A percentile compares a stretch with the other conserved stretches of the same genome.
Conservation (phyloP, 2,329 filamentous ascomycete genomes). For the Blumeriella jaapii region DNA sequence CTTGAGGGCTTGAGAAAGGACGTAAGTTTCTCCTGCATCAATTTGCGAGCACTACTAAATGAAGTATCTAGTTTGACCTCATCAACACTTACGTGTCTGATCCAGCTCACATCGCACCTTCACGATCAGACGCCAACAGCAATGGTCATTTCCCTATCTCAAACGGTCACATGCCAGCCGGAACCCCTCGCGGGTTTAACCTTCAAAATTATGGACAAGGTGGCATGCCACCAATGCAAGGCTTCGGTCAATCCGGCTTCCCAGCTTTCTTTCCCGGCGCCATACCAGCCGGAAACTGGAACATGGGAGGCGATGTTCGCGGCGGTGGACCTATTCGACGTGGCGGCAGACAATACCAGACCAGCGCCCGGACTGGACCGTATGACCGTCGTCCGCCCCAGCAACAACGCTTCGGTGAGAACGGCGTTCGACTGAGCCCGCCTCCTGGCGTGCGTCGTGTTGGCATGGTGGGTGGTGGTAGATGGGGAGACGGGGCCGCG, state of each 20-base stretch:
- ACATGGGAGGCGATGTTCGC: slow-evolving; percentile 38
- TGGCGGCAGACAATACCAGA: slow-evolving; percentile 50
- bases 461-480: slow-evolving; percentile 36
- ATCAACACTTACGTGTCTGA: slow-evolving; percentile 94
- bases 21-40: slow-evolving; percentile 46
- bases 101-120: slow-evolving; percentile 87
- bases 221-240: slow-evolving; percentile 44
- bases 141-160: slow-evolving; percentile 88
- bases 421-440: slow-evolving; percentile 34
- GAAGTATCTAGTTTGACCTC: slow-evolving; percentile 58
- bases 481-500: slow-evolving; percentile 63
- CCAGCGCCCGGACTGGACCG: slow-evolving; percentile 52
- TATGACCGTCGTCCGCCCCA: slow-evolving; percentile 57
- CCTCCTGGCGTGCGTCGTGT: slow-evolving; percentile 41
- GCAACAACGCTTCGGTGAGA: slow-evolving; percentile 35
- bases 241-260: slow-evolving; percentile 42
- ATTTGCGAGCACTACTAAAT: slow-evolving; percentile 26
- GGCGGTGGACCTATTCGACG: slow-evolving; percentile 57
- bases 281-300: slow-evolving; percentile 36
- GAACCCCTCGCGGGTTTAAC: slow-evolving; percentile 87
- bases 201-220: slow-evolving; percentile 59
- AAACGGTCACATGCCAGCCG: slow-evolving; percentile 63
- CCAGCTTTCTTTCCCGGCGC: slow-evolving; percentile 43
- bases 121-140: slow-evolving; percentile 84
- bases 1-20: slow-evolving; percentile 68